Evolutionary conservation across 495 filamentous ascomycete genomes (phyloP).

Genomic region (Extremus antarcticus): DNA sequence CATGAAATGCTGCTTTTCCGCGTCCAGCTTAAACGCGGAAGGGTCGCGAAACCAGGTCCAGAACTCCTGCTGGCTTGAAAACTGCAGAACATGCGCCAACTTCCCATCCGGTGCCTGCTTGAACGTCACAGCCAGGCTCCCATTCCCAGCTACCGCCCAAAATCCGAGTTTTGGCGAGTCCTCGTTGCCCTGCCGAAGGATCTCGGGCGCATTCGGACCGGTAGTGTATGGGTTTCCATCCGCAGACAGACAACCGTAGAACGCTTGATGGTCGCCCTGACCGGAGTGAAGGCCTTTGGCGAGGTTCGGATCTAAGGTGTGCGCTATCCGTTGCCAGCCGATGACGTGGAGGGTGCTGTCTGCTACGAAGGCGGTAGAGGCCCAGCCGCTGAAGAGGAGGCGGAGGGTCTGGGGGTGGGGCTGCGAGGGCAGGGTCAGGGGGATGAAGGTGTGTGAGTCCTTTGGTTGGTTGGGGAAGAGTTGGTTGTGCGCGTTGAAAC

Average conservation of each 20-base stretch:
- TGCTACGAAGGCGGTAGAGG: slow-evolving; percentile 3
- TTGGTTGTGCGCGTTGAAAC: slow-evolving; percentile 13
- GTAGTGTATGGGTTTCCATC: background rate
- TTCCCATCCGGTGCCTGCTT: slow-evolving; percentile 1
- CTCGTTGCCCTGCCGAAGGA: background rate
- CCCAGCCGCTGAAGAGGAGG: slow-evolving; percentile 16
- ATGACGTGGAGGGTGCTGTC: background rate
- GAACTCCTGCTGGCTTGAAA: slow-evolving; percentile 11
- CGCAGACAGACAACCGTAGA: background rate
- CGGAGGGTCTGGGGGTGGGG: background rate
- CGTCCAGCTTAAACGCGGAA: background rate
- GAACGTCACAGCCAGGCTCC: slow-evolving; percentile 11
- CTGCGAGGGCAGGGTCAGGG: background rate
- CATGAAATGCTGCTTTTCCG: slow-evolving; percentile 9
- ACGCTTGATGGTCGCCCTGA: slow-evolving; percentile 12
- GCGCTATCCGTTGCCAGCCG: slow-evolving; percentile 1
- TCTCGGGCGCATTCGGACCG: background rate
- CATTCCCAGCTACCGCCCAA: slow-evolving; percentile 11
- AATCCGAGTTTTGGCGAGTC: background rate
- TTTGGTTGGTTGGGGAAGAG: background rate
- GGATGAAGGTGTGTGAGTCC: slow-evolving; percentile 1
- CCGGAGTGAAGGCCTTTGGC: background rate
- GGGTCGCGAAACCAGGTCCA: slow-evolving; percentile 12
- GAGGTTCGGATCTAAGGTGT: background rate
- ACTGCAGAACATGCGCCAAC: slow-evolving; percentile 2